Evolutionary conservation across 2,329 filamentous ascomycete genomes (phyloP), one percentile per base, ranked within the genome.

Genomic region (Ceratocystis ficicola): DNA sequence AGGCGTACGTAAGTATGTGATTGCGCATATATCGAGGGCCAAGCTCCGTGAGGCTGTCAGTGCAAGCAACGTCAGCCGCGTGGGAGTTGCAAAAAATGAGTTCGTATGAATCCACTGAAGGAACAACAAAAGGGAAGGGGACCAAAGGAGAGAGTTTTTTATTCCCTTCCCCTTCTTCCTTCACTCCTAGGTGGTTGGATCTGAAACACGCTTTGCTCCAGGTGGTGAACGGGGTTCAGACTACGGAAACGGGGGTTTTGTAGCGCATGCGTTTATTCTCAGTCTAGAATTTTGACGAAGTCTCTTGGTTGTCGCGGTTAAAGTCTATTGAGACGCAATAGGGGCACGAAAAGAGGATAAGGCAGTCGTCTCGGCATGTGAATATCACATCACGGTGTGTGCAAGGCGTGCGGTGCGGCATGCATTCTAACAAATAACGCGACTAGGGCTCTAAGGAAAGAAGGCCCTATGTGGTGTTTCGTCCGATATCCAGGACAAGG

Each of bases 151-250:
- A 28, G 25, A 17, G 25, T 17, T 52, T 52, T 64, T 57, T 57
- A 20, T 64, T 57, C 22, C 32, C 8, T 44, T n/a, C 30, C 57
- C 50, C 22, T 52, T 22, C 28, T 57, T 64, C 22, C 20, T 28
- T 55, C 30, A n/a, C 41, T 61, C 25, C 64, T 61, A 46, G 22
- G 20, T 30, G 52, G 46, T 65, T 59, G 8, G 48, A 44, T 44
- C 44, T 65, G 41, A 60, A 32, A 59, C 55, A 44, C 55, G 28
- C 57, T 59, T 41, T 59, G 52, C 52, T 59, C 25, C 52, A 59
- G 52, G 52, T 32, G 28, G 2, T 17, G 12, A n/a, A 30, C n/a
- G 20, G 25, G 52, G 52, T 22, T 12, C 12, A 30, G 12, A 32
- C 52, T 22, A 57, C 4, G 22, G 52, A 59, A 59, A 32, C 52